Percentiles rank a stretch among this genome's conserved stretches.
Evolutionary conservation across 805 yeast species (phyloP).

Genomic region (Teunomyces stri): DNA sequence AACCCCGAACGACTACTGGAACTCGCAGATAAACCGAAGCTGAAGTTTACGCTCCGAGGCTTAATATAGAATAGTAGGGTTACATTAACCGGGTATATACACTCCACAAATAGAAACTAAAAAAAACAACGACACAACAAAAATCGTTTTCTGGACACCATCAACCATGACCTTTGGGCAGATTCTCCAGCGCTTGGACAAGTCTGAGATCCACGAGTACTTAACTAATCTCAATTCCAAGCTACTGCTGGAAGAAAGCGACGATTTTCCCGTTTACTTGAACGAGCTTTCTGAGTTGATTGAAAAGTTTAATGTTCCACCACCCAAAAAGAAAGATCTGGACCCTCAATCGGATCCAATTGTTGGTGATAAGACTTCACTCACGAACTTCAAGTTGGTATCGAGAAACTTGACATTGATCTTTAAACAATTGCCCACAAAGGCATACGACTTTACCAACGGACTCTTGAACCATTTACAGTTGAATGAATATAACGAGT

Average conservation of each 20-base stretch:
- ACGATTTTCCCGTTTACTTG: constrained; percentile 11
- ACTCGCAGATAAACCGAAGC: constrained; percentile 11
- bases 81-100: neutral
- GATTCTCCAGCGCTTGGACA: constrained; percentile 13
- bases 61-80: neutral
- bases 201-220: constrained; percentile 18
- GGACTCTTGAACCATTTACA: constrained; percentile 26
- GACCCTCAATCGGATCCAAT: neutral
- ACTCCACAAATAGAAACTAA: neutral
- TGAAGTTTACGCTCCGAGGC: constrained; percentile 7
- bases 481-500: constrained; percentile 15
- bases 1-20: constrained; percentile 8
- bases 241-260: constrained; percentile 8
- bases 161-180: constrained; percentile 4
- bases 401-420: constrained; percentile 27
- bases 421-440: constrained; percentile 30
- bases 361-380: constrained; percentile 1
- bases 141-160: neutral
- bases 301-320: constrained; percentile 18
- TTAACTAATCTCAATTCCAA: constrained; percentile 19
- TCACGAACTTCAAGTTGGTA: constrained; percentile 18
- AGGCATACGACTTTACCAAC: constrained; percentile 38
- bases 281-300: constrained; percentile 25
- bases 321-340: constrained; percentile 7
- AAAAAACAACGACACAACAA: neutral